Percentiles rank a stretch among this genome's conserved stretches.
Conservation (phyloP, 129 eudicot species). For the Ambrosia trifida region DNA sequence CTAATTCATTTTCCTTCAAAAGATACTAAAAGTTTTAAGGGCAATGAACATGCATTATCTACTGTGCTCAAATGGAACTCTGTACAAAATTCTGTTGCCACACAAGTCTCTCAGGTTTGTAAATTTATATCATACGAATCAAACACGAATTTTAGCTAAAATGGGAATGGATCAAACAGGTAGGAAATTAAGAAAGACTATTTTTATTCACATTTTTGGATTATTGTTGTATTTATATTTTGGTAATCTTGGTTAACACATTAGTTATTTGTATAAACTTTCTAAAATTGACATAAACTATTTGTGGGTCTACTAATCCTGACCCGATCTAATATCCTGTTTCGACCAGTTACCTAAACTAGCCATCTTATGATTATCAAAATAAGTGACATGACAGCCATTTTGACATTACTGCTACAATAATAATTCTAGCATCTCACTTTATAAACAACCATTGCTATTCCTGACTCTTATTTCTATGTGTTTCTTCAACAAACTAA, state of each 20-base stretch:
- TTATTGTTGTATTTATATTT: not conserved
- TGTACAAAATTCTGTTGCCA: slow-evolving; percentile 71
- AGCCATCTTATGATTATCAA: not conserved
- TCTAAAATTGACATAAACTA: not conserved
- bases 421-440: slow-evolving; percentile 16
- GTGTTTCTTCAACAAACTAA: not conserved
- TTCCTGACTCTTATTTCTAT: not conserved
- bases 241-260: not conserved
- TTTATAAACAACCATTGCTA: slow-evolving; percentile 5
- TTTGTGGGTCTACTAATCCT: not conserved
- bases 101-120: slow-evolving; percentile 89
- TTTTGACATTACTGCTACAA: no score
- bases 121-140: not conserved
- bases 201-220: not conserved
- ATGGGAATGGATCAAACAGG: slow-evolving; percentile 3
- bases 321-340: not conserved
- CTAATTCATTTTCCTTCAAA: slow-evolving; percentile 42
- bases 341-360: not conserved
- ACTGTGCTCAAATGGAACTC: slow-evolving; percentile 75
- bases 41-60: slow-evolving; percentile 36
- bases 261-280: not conserved
- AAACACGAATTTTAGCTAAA: not conserved
- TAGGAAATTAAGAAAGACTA: not conserved
- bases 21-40: slow-evolving; percentile 51
- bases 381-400: not conserved